Evolutionary conservation across 352 stramenopile species (phyloP), one percentile per base, ranked within the genome.

Genomic region (Globisporangium camurandrum): DNA sequence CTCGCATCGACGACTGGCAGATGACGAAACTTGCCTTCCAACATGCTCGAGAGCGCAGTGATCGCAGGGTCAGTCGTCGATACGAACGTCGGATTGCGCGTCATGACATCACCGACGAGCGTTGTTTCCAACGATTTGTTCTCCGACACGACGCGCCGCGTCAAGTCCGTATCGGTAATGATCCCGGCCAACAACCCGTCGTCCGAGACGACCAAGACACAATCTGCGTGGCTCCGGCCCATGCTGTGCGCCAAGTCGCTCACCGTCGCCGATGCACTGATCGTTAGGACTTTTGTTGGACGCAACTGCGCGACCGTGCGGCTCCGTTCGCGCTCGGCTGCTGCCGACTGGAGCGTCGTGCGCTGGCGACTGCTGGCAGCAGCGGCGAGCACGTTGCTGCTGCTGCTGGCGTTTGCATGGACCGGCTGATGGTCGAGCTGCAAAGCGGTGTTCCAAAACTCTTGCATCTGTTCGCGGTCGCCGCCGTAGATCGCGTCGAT

Each of bases 101-200:
- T 95, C 84, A 95, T 95, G 3, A 93, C 74, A 22, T 88, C 73
- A 0, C 72, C 70, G 10, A 95, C 76, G 0, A 69, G 39, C 20
- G 82, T 93, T 2, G 66, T 69, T 6, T 92, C 81, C 3, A 89
- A 46, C 6, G 84, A 71, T 14, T 70, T 64, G 56, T 93, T 93
- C 33, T 89, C 66, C 2, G 84, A 87, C 1, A 95, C 80, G 2
- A 93, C 78, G 20, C 81, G 80, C 6, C 80, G 74, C 14, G 84
- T 93, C 30, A 95, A 49, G 59, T 95, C 84, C 22, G 84, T 93
- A 49, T 98, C 95, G 20, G 95, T 98, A 56, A 98, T 86, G 52
- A 99, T 99, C 52, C 96, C 96, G 19, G 76, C 81, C 17, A 99
- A 70, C 28, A 85, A 71, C 23, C 95, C 95, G 24, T 86, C 68